These are phyloP conservation scores for Porogramme epimiltina DNA, from an alignment of 1,284 basidiomycete genomes.

Conservation along the genomic window DNA sequence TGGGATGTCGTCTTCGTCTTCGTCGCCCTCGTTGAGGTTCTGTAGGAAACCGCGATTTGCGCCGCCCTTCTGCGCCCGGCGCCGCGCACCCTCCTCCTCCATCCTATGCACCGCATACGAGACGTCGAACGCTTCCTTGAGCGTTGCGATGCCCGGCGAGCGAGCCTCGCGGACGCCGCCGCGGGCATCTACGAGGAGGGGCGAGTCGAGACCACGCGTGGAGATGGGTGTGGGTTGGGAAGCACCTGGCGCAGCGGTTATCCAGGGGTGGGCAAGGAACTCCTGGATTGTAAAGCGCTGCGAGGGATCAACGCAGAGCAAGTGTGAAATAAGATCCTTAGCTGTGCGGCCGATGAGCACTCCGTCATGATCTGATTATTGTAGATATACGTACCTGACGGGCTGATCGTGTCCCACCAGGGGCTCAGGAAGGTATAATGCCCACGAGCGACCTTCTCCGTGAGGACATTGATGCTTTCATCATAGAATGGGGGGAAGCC, in stretches of 20 bases:
- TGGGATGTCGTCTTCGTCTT: conserved; percentile 61
- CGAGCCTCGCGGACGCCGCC: conserved; percentile 84
- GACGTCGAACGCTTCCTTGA: conserved; percentile 99
- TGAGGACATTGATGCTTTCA: conserved; percentile 97
- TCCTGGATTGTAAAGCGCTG: conserved; percentile 98
- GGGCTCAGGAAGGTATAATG: conserved; percentile 99
- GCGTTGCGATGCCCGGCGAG: conserved; percentile 87
- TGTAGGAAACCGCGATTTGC: conserved; percentile 82
- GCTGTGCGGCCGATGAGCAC: conserved; percentile 50
- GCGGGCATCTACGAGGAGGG: conserved; percentile 80
- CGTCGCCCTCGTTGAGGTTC: conserved; percentile 93
- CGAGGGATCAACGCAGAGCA: conserved; percentile 94
- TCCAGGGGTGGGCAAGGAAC: conserved; percentile 97
- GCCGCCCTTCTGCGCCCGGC: conserved; percentile 80
- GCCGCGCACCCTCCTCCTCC: conserved; percentile 95
- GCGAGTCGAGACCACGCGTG: conserved; percentile 73
- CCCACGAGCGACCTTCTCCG: conserved; percentile 97
- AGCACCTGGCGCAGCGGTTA: conserved; percentile 67
- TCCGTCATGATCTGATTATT: conserved; percentile 3
- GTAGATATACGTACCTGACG: conserved; percentile 56
- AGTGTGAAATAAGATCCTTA: conserved; percentile 94
- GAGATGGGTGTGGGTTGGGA: conserved; percentile 59
- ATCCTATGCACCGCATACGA: conserved; percentile 99
- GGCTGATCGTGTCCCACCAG: conserved; percentile 98
- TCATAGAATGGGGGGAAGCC: conserved; percentile 99